Conservation (phyloP, 306 rosid species). For the Vicia sativa region DNA sequence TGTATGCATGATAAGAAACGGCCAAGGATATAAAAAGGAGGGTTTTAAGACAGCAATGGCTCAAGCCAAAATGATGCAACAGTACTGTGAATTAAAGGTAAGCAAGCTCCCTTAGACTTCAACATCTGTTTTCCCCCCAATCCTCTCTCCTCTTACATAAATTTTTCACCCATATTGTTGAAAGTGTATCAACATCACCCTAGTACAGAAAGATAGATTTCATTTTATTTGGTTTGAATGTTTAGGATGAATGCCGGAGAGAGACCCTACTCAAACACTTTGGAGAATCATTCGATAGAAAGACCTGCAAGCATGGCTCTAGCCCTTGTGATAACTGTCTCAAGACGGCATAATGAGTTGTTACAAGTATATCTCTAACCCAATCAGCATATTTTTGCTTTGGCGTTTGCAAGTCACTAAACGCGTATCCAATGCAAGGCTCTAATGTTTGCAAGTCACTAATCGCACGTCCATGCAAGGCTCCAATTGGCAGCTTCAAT, state of each 20-base stretch:
- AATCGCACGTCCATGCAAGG: background rate
- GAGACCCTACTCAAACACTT: conserved; percentile 81
- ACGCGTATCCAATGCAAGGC: background rate
- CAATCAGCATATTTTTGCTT: background rate
- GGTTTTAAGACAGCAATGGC: conserved; percentile 76
- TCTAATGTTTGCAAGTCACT: background rate
- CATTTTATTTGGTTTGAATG: conserved; percentile 27
- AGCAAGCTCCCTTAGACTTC: conserved; percentile 31
- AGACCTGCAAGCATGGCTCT: conserved; percentile 72
- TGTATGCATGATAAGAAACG: conserved; percentile 89
- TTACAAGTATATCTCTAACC: conserved; percentile 32
- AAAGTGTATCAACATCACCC: too few species aligned
- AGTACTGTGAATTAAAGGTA: conserved; percentile 92
- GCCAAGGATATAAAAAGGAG: conserved; percentile 66
- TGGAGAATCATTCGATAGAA: conserved; percentile 76
- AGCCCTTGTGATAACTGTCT: conserved; percentile 92
- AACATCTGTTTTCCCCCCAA: conserved; percentile 9
- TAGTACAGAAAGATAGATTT: too few species aligned
- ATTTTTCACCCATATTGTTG: background rate
- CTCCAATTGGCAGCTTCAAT: background rate
- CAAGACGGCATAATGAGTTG: conserved; percentile 53
- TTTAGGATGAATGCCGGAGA: conserved; percentile 81
- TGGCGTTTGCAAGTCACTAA: background rate
- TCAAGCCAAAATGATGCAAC: conserved; percentile 91
- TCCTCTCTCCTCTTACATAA: background rate